Percentiles rank a stretch among this genome's conserved stretches.
phyloP scores from a whole-genome alignment of 2,329 filamentous ascomycete species.

The Periconia sp. region DNA sequence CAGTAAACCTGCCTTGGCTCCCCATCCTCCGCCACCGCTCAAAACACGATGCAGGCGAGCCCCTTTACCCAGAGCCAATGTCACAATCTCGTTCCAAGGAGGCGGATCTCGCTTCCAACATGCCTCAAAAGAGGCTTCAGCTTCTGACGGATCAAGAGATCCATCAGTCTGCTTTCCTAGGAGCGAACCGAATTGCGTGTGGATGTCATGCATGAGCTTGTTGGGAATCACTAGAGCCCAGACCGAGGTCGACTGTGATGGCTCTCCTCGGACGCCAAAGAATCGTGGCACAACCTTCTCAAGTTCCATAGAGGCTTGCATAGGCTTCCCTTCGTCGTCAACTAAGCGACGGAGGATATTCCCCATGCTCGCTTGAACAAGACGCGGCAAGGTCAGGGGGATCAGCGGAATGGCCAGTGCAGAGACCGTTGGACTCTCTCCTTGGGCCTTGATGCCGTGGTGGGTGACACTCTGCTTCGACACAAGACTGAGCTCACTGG shows the following conservation, averaged over 20 bases:
- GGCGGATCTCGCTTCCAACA: constrained; percentile 30
- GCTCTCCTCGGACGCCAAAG: constrained; percentile 52
- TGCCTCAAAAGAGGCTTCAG: constrained; percentile 10
- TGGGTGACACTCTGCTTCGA: constrained; percentile 21
- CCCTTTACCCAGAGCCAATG: constrained; percentile 30
- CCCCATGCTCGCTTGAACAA: constrained; percentile 71
- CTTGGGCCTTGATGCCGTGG: constrained; percentile 19
- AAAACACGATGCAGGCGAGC: constrained; percentile 60
- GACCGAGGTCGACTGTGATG: constrained; percentile 62
- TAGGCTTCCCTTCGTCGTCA: constrained; percentile 48
- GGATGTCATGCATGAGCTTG: constrained; percentile 5
- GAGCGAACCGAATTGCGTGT: constrained; percentile 11
- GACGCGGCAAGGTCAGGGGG: constrained; percentile 67
- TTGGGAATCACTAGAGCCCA: constrained; percentile 75
- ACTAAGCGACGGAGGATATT: constrained; percentile 76
- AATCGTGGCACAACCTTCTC: constrained; percentile 68
- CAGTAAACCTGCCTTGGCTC: constrained; percentile 76
- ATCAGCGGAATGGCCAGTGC: constrained; percentile 59
- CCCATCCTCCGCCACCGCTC: constrained; percentile 86
- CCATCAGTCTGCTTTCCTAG: constrained; percentile 15
- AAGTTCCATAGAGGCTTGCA: constrained; percentile 74
- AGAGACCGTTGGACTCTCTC: constrained; percentile 1
- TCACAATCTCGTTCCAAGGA: constrained; percentile 25
- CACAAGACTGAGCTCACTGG: constrained; percentile 14
- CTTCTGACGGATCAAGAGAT: no score